Evolutionary conservation across 805 yeast species (phyloP).

Genomic region (Kuraishia cidri): DNA sequence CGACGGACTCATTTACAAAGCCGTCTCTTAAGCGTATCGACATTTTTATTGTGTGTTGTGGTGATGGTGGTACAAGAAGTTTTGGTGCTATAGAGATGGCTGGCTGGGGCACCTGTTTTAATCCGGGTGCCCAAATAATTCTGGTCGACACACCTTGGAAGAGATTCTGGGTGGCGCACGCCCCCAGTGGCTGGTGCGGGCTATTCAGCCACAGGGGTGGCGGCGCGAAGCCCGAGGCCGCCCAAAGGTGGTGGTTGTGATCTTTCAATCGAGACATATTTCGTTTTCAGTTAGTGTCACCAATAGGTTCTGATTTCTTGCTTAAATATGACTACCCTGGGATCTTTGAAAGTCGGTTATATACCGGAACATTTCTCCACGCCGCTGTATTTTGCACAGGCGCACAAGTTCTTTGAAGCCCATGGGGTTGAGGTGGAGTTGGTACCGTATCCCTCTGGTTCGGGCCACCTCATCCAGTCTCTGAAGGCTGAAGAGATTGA

Average conservation of each 20-base stretch:
- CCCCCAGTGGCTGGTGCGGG: no score
- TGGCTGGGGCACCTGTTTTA: background rate
- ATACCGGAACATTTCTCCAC: conserved; percentile 92
- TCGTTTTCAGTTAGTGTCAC: no score
- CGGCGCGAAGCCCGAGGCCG: no score
- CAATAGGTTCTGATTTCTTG: no score
- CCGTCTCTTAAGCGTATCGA: conserved; percentile 26
- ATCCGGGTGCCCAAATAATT: background rate
- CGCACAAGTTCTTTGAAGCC: conserved; percentile 44
- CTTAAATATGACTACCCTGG: no score
- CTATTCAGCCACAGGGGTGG: no score
- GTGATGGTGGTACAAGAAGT: background rate
- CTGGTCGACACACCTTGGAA: no score
- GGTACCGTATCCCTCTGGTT: conserved; percentile 73
- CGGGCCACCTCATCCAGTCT: conserved; percentile 78
- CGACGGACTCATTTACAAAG: conserved; percentile 57
- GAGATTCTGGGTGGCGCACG: no score
- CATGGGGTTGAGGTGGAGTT: conserved; percentile 48
- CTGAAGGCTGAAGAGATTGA: conserved; percentile 58
- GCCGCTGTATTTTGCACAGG: conserved; percentile 66
- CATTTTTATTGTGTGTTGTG: no score
- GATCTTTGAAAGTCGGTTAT: conserved; percentile 67
- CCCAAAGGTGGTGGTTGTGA: no score
- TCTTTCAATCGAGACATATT: no score
- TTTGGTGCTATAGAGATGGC: background rate